These are phyloP conservation scores for Deakozyma indianensis DNA, from an alignment of 805 yeast genomes.

Conservation along the genomic window DNA sequence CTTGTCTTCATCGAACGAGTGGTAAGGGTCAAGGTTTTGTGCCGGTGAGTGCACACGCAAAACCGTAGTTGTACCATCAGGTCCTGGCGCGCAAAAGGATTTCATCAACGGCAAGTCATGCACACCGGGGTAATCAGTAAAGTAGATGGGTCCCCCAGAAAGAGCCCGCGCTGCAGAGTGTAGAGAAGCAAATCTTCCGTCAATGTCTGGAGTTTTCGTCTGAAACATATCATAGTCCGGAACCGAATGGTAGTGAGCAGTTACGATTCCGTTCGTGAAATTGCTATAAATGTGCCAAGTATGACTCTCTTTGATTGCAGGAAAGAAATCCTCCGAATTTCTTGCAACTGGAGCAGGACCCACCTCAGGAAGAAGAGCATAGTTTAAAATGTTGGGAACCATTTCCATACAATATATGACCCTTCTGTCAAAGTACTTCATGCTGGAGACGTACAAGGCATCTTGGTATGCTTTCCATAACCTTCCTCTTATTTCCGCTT, in stretches of 20 bases:
- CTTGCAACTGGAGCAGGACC: constrained; percentile 14
- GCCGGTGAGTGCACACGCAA: constrained; percentile 6
- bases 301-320: constrained; percentile 13
- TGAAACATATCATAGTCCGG: constrained; percentile 20
- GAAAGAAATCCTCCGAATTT: constrained; percentile 19
- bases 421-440: constrained; percentile 12
- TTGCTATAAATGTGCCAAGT: constrained; percentile 17
- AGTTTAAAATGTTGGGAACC: constrained; percentile 12
- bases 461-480: constrained; percentile 14
- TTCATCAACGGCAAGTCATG: constrained; percentile 11
- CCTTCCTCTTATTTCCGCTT: constrained; percentile 5
- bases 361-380: background rate
- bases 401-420: constrained; percentile 19
- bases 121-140: constrained; percentile 14
- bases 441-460: constrained; percentile 11
- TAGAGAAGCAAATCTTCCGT: constrained; percentile 5
- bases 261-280: constrained; percentile 11
- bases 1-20: constrained; percentile 3
- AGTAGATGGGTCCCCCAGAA: constrained; percentile 20
- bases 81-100: constrained; percentile 4
- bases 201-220: constrained; percentile 8
- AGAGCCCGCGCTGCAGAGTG: constrained; percentile 17
- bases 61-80: constrained; percentile 1
- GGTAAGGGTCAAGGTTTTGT: constrained; percentile 7
- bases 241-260: constrained; percentile 11